A percentile compares a stretch with the other conserved stretches of the same genome.
Conservation (phyloP, 2,329 filamentous ascomycete species). For the Alternaria angustiovoidea region DNA sequence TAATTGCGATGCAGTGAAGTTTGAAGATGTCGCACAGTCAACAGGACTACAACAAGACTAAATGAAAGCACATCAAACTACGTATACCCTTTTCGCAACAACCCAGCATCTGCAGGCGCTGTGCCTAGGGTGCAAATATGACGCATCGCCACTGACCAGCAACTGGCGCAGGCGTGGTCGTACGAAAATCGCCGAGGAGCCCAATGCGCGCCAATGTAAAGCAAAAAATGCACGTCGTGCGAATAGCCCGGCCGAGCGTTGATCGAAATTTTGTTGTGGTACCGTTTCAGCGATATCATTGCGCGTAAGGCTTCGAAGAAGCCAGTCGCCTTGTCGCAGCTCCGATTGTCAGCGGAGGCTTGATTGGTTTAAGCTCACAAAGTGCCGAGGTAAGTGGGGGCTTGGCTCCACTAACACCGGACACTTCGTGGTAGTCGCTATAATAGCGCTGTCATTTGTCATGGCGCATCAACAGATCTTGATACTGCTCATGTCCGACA, state of each 20-base stretch:
- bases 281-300: background rate
- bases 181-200: background rate
- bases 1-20: constrained; percentile 3
- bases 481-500: constrained; percentile 5
- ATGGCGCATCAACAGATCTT: constrained; percentile 4
- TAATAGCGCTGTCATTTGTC: constrained; percentile 12
- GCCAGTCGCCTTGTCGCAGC: background rate
- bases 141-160: constrained; percentile 7
- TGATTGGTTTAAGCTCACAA: constrained; percentile 3
- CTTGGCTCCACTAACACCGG: constrained; percentile 1
- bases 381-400: constrained; percentile 19
- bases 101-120: constrained; percentile 3
- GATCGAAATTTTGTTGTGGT: constrained; percentile 1
- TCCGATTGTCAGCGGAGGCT: background rate
- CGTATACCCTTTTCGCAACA: constrained; percentile 1
- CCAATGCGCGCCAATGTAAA: background rate
- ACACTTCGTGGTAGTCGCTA: background rate
- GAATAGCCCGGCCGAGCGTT: constrained; percentile 14
- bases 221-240: constrained; percentile 10
- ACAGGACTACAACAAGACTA: background rate
- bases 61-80: background rate
- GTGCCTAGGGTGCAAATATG: constrained; percentile 1
- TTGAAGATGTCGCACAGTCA: background rate
- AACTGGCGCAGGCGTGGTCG: background rate
- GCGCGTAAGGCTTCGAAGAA: constrained; percentile 1